These are phyloP conservation scores for Didymellaceae sp. DNA, from an alignment of 2,329 filamentous ascomycete genomes.

Conservation along the genomic window DNA sequence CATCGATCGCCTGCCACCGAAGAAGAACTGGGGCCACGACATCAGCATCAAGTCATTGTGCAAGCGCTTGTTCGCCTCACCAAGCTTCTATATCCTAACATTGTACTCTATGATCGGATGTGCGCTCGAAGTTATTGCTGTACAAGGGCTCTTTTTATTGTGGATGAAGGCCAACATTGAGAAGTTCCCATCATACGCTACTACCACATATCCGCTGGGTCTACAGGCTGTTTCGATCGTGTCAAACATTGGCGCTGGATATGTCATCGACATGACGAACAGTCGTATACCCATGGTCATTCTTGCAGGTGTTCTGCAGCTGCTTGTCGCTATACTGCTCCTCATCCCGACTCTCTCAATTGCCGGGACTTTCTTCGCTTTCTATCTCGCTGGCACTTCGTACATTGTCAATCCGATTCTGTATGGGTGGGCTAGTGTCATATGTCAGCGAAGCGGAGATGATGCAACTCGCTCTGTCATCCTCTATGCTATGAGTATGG, in stretches of 20 bases:
- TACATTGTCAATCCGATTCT: conserved; percentile 52
- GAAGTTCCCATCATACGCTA: conserved; percentile 51
- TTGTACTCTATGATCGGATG: conserved; percentile 48
- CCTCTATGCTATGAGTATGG: conserved; percentile 52
- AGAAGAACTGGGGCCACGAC: conserved; percentile 33
- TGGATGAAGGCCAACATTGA: conserved; percentile 33
- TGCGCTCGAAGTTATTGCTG: conserved; percentile 46
- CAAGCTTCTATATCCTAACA: conserved; percentile 49
- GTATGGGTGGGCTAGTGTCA: conserved; percentile 51
- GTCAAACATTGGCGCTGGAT: conserved; percentile 51
- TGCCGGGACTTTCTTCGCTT: conserved; percentile 47
- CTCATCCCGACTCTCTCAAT: conserved; percentile 43
- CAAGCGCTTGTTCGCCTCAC: conserved; percentile 31
- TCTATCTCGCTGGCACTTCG: conserved; percentile 49
- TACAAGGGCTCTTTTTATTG: conserved; percentile 35
- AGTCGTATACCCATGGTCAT: conserved; percentile 46
- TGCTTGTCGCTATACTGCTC: conserved; percentile 43
- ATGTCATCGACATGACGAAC: conserved; percentile 49
- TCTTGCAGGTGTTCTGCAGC: conserved; percentile 42
- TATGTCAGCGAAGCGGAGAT: conserved; percentile 49
- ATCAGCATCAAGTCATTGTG: conserved; percentile 32
- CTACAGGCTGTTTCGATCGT: conserved; percentile 64
- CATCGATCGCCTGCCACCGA: conserved; percentile 33
- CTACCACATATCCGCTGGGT: conserved; percentile 65
- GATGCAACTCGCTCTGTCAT: conserved; percentile 52